Evolutionary conservation across 83 land plant genomes (phyloP), one percentile per base, ranked within the genome.

Genomic region (Thuja plicata): DNA sequence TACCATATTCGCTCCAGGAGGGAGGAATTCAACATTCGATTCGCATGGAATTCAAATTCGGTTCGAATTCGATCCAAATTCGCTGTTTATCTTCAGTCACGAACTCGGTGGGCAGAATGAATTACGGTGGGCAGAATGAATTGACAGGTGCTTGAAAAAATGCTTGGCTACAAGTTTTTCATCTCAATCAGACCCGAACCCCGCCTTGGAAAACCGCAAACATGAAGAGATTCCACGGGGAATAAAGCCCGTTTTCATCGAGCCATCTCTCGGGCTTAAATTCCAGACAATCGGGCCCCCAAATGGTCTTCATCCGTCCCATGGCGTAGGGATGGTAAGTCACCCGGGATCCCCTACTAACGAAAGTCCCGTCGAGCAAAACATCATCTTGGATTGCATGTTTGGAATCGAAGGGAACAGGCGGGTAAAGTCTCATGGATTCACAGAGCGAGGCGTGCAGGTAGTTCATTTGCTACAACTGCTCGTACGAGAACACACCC

Each of bases 191-290:
- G 9, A 86, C 87, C 17, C 87, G 70, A 57, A 62, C 70, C 13
- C 87, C 87, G 74, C 74, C 87, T 12, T 86, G 87, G 2, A 86
- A 86, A 34, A 86, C 87, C 15, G 76, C 35, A 19, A 57, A 86
- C 76, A 57, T 86, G 74, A 86, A 86, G 8, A 76, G 87, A 62
- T 35, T 54, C 0, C 34, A 6, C 5, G 87, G 87, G 12, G 55
- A 38, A 19, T 52, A 86, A 2, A 52, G 43, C 8, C 92, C 92
- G 0, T 89, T 10, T 10, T 88, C 81, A 11, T 87, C 10, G 4
- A 91, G 60, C 92, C 92, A 91, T 32, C 92, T 87, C 89, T 91
- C 89, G 8, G 92, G 92, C 50, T 84, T 87, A 84, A 91, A 91
- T 43, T 91, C 89, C 1, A 74, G 81, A 55, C 92, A 91, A 74